phyloP scores from a whole-genome alignment of 1,139 yeast species.

The Geotrichum fermentans region DNA sequence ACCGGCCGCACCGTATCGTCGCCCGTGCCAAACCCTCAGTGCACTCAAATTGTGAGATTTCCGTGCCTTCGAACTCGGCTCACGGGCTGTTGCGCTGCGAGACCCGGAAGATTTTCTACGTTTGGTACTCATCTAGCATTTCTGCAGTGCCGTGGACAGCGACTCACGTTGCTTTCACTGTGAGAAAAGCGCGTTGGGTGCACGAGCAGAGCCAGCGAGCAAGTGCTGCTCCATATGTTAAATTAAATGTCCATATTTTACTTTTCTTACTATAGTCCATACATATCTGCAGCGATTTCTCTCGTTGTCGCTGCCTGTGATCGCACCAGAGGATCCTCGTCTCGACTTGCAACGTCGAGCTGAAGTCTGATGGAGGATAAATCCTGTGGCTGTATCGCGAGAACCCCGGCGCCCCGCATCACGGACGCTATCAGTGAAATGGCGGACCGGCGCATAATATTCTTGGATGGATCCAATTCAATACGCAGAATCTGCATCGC shows the following conservation, averaged over 20 bases:
- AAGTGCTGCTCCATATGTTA: not conserved
- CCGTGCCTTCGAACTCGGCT: too few relatives aligned
- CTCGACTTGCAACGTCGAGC: slow-evolving; percentile 12
- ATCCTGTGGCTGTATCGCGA: not conserved
- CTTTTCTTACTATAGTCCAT: too few relatives aligned
- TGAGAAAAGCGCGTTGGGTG: too few relatives aligned
- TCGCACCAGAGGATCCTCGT: slow-evolving; percentile 15
- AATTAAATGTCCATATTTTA: not conserved
- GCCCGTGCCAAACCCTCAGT: too few relatives aligned
- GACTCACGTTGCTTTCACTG: too few relatives aligned
- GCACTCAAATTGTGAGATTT: too few relatives aligned
- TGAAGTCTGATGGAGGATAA: not conserved
- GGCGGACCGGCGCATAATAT: slow-evolving; percentile 70
- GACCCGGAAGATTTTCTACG: too few relatives aligned
- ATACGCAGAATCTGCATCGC: slow-evolving; percentile 65
- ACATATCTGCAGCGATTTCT: slow-evolving; percentile 3
- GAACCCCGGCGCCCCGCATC: slow-evolving; percentile 38
- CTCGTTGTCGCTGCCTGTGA: slow-evolving; percentile 7
- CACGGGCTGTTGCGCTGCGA: too few relatives aligned
- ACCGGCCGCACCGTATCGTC: too few relatives aligned
- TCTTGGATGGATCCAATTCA: slow-evolving; percentile 47
- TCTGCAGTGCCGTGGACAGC: too few relatives aligned
- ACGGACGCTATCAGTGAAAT: slow-evolving; percentile 65
- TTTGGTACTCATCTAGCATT: too few relatives aligned
- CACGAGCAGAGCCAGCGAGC: too few relatives aligned